Base-by-base conservation (phyloP, 2,329 filamentous ascomycete genomes). In the Stemphylium beticola region DNA sequence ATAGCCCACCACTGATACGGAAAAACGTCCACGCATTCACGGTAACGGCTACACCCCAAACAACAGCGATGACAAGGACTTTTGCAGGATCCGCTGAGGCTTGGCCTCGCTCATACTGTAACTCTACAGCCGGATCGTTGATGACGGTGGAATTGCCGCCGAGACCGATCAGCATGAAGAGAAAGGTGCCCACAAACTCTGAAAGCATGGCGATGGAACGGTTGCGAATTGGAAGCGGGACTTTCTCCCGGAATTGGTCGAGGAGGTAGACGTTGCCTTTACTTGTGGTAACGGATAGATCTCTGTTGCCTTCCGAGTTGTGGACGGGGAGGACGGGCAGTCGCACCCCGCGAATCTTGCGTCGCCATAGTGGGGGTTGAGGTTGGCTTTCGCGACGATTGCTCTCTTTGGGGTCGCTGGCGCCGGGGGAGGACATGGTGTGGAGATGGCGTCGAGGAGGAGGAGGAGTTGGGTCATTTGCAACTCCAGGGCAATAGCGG, bases 1-100 rank as follows among this genome's bases (percentile, higher is more conserved):
- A 65, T 9, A 67, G 36, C 6, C 77, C 64, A 43, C 64, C 62
- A 31, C 58, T 62, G 11, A 65, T 65, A 0, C 64, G 51, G 31
- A 68, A 72, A 47, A 73, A 73, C 2, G 67, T 61, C 66, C 75
- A 78, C 1, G 73, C 75, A 36, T 77, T 78, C 24, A 77, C 76
- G 7, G 75, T 74, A 1, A 78, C 62, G 0, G 72, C 74, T 59
- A 77, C 77, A 4, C 76, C 76, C 54, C 77, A 78, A 43, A 63
- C 65, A 2, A 78, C 61, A 9, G 74, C 67, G 15, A 75, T 77
- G 58, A 78, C 40, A 73, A 69, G 17, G 76, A 54, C 39, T 76
- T 62, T 67, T 17, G 66, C 71, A 3, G 58, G 58, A 31, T 74
- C 43, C 8, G 56, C 55, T 2, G 58, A 53, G 0, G 55, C 61